These are phyloP conservation scores for Cercospora sp. DNA, from an alignment of 2,329 filamentous ascomycete species.

Conservation along the genomic window DNA sequence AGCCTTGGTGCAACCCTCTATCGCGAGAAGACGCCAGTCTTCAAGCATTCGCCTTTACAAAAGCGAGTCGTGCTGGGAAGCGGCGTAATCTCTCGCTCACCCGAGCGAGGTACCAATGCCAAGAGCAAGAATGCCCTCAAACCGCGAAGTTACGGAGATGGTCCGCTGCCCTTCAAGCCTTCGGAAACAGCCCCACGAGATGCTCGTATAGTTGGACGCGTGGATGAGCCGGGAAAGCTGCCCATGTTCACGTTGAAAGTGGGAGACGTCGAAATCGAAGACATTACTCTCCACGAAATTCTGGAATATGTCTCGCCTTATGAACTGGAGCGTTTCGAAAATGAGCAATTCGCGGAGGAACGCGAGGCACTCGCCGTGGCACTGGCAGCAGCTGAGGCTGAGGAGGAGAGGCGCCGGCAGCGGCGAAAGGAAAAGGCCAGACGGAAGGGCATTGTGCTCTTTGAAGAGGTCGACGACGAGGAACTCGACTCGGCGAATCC, in stretches of 20 bases:
- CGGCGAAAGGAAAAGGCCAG: conserved; percentile 23
- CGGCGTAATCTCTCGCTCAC: conserved; percentile 4
- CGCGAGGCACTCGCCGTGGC: conserved; percentile 26
- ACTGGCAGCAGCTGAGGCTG: conserved; percentile 26
- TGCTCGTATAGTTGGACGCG: conserved; percentile 33
- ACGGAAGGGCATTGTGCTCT: conserved; percentile 25
- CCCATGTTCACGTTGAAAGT: conserved; percentile 34
- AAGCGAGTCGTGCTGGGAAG: conserved; percentile 5
- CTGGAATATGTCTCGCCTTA: conserved; percentile 39
- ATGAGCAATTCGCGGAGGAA: conserved; percentile 35
- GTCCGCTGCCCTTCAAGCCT: conserved; percentile 29
- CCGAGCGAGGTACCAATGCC: conserved; percentile 3
- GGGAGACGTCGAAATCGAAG: conserved; percentile 29
- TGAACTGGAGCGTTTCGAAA: conserved; percentile 39
- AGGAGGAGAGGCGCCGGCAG: conserved; percentile 22
- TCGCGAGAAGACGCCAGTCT: neutral
- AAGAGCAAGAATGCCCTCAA: conserved; percentile 7
- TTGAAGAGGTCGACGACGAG: conserved; percentile 18
- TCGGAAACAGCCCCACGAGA: conserved; percentile 33
- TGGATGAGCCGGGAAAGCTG: conserved; percentile 20
- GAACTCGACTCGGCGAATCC: conserved; percentile 16
- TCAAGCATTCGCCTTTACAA: conserved; percentile 1
- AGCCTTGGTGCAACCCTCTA: conserved; percentile 2
- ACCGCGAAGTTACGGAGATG: conserved; percentile 21
- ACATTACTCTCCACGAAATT: conserved; percentile 35